Percentiles rank a stretch among this genome's conserved stretches.
Evolutionary conservation across 2,329 filamentous ascomycete species (phyloP).

Genomic region (Rhynchosporium secalis): DNA sequence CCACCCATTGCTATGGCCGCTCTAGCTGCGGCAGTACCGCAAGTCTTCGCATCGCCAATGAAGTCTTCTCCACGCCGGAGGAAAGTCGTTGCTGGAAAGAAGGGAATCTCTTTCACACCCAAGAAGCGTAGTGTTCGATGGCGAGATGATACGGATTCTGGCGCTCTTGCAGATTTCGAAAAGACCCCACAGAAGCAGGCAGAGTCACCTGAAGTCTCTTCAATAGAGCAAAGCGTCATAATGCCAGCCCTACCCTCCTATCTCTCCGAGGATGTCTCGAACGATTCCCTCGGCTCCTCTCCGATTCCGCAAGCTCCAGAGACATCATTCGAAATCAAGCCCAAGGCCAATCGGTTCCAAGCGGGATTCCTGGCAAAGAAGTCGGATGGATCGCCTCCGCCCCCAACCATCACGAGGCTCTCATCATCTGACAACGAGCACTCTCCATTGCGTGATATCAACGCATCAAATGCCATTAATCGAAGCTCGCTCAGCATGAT

Average conservation of each 20-base stretch:
- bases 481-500: slow-evolving; percentile 45
- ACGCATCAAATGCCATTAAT: slow-evolving; percentile 50
- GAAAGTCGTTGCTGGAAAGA: slow-evolving; percentile 63
- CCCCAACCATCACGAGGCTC: slow-evolving; percentile 57
- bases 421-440: slow-evolving; percentile 57
- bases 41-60: slow-evolving; percentile 60
- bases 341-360: slow-evolving; percentile 78
- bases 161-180: slow-evolving; percentile 84
- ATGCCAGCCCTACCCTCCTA: slow-evolving; percentile 56
- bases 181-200: slow-evolving; percentile 77
- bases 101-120: slow-evolving; percentile 79
- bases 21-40: slow-evolving; percentile 39
- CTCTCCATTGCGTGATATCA: slow-evolving; percentile 56
- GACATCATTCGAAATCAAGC: slow-evolving; percentile 59
- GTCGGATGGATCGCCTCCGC: slow-evolving; percentile 61
- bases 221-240: slow-evolving; percentile 47
- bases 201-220: slow-evolving; percentile 56
- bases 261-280: slow-evolving; percentile 42
- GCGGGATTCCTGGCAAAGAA: slow-evolving; percentile 79
- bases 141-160: slow-evolving; percentile 87
- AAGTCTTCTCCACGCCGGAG: slow-evolving; percentile 80
- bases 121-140: slow-evolving; percentile 85
- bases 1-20: slow-evolving; percentile 42
- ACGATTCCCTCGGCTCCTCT: slow-evolving; percentile 48
- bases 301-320: slow-evolving; percentile 57